phyloP scores from a whole-genome alignment of 148 eudicot genomes.

The Rhododendron ferrugineum region DNA sequence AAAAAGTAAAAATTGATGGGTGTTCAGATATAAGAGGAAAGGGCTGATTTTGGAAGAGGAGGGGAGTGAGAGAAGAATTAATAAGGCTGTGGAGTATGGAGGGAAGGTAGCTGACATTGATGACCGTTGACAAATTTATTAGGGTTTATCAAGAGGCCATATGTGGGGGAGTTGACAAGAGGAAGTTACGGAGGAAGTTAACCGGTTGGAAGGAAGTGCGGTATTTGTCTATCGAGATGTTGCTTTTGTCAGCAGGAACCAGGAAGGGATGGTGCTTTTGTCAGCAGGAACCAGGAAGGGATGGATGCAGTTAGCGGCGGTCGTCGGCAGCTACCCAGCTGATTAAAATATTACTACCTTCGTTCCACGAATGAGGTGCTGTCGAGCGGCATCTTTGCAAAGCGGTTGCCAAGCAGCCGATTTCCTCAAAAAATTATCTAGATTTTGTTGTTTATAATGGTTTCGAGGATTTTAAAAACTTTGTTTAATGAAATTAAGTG shows the following conservation, averaged over 20 bases:
- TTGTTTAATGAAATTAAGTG: too few species aligned
- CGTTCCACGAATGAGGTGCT: too few species aligned
- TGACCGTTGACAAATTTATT: constrained; percentile 10
- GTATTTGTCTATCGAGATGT: background rate
- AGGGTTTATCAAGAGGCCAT: background rate
- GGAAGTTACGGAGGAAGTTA: background rate
- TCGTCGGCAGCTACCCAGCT: too few species aligned
- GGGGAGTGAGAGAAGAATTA: background rate
- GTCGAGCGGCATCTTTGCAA: too few species aligned
- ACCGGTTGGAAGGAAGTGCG: background rate
- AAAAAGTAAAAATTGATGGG: background rate
- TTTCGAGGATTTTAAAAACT: too few species aligned
- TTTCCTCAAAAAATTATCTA: too few species aligned
- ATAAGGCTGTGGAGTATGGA: background rate
- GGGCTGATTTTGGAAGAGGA: background rate
- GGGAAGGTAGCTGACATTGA: background rate
- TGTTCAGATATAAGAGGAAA: background rate
- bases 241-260: background rate
- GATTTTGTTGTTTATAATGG: too few species aligned
- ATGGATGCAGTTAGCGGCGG: too few species aligned
- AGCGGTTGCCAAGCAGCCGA: too few species aligned
- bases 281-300: too few species aligned
- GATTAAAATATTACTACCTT: too few species aligned
- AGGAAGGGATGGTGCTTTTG: too few species aligned
- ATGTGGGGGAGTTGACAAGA: background rate